Conservation (phyloP, 2,329 filamentous ascomycete species). For the Massarina eburnea region DNA sequence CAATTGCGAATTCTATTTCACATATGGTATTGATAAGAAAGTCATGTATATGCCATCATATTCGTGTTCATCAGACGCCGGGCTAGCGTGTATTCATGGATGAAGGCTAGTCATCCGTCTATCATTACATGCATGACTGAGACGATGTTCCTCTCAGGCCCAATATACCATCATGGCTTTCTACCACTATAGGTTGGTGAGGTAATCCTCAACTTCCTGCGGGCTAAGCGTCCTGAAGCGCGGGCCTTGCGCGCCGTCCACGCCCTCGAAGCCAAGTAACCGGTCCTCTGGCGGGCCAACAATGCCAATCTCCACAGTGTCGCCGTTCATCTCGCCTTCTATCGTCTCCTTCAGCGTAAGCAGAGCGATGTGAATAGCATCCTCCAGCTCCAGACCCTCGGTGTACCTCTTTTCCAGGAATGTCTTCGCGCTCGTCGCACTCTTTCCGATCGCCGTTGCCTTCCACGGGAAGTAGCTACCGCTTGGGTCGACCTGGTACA, state of each 20-base stretch:
- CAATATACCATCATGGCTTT: not conserved
- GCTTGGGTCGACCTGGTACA: slow-evolving; percentile 99
- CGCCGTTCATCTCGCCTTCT: slow-evolving; percentile 98
- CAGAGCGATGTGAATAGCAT: slow-evolving; percentile 96
- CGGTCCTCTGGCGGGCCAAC: slow-evolving; percentile 93
- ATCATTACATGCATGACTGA: slow-evolving; percentile 14
- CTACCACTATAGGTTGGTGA: slow-evolving; percentile 83
- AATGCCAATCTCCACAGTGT: slow-evolving; percentile 98
- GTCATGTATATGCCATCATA: slow-evolving; percentile 8
- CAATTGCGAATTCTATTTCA: no score
- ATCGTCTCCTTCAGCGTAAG: slow-evolving; percentile 98
- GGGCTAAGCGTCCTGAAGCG: slow-evolving; percentile 93
- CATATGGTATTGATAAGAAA: not conserved
- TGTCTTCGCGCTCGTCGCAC: slow-evolving; percentile 96
- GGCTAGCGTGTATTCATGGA: slow-evolving; percentile 1
- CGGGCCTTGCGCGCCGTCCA: slow-evolving; percentile 80
- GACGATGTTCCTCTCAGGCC: slow-evolving; percentile 7
- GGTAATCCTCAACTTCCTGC: slow-evolving; percentile 98
- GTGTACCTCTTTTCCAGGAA: slow-evolving; percentile 99
- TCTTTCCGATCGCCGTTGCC: slow-evolving; percentile 98
- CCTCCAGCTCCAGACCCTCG: slow-evolving; percentile 93
- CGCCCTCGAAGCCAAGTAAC: slow-evolving; percentile 86
- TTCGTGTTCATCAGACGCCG: slow-evolving; percentile 17
- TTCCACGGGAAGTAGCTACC: slow-evolving; percentile 99
- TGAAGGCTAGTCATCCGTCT: slow-evolving; percentile 17